Percentiles rank a stretch among this genome's conserved stretches.
These are phyloP conservation scores for Coniochaeta sp. DNA, from an alignment of 2,329 filamentous ascomycete species.

Conservation along the genomic window DNA sequence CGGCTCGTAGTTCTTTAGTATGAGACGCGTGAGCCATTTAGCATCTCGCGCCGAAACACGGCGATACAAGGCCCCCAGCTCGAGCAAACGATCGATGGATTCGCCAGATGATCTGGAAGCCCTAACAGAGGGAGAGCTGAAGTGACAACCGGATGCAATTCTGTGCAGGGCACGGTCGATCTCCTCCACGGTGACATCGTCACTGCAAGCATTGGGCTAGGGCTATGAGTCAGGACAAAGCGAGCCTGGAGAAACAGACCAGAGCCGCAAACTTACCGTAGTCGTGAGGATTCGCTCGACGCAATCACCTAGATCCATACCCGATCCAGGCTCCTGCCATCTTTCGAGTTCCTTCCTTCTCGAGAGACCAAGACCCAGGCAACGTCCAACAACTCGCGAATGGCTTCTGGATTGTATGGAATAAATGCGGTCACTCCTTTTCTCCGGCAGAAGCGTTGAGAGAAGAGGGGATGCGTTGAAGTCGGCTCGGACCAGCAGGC, in stretches of 20 bases:
- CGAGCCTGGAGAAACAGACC: conserved; percentile 9
- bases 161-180: conserved; percentile 59
- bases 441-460: conserved; percentile 69
- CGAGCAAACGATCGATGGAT: conserved; percentile 25
- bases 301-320: conserved; percentile 63
- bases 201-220: neutral
- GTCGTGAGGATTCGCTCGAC: conserved; percentile 56
- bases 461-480: conserved; percentile 58
- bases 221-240: conserved; percentile 17
- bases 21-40: conserved; percentile 79
- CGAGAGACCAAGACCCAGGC: conserved; percentile 55
- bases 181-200: conserved; percentile 57
- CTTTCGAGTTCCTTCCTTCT: conserved; percentile 53
- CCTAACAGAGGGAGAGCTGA: conserved; percentile 60
- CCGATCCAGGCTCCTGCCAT: conserved; percentile 50
- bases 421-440: conserved; percentile 71
- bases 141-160: conserved; percentile 61
- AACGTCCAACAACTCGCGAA: conserved; percentile 58
- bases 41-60: conserved; percentile 60
- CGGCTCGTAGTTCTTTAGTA: conserved; percentile 70
- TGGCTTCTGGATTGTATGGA: conserved; percentile 55
- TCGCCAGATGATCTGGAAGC: conserved; percentile 18
- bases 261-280: conserved; percentile 37
- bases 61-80: conserved; percentile 49
- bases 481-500: conserved; percentile 45